Evolutionary conservation across 768 basidiomycete genomes (phyloP), one percentile per base, ranked within the genome.

Genomic region (Xanthoconium stramineum): DNA sequence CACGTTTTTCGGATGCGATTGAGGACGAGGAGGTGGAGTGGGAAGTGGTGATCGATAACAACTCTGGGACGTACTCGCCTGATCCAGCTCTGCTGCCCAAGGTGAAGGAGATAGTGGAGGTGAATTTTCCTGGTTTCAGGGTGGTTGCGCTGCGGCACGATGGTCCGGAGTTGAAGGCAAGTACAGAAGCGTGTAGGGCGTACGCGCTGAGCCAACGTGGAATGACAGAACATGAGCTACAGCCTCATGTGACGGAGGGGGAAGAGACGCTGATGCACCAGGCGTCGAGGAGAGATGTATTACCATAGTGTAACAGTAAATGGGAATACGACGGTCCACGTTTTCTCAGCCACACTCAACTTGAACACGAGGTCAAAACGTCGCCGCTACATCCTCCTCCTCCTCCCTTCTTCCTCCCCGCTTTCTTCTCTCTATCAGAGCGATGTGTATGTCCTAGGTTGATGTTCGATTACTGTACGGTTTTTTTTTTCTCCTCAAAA

Each of bases 21-120:
- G 65, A 71, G 2, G 88, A 89, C 60, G 76, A 75, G 5, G 74
- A 80, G 6, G 83, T 86, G 43, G 68, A 74, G 33, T 94, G 91
- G 88, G 89, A 94, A 69, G 69, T 94, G 33, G 85, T 92, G 59
- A 82, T 94, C 64, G 91, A 94, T 69, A 94, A 94, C 64, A 88
- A 89, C 65, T 86, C 83, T 61, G 91, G 91, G 47, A 94, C 91
- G 50, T 93, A 94, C 67, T 80, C 89, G 33, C 91, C 92, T 1
- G 83, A 90, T 65, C 76, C 78, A 51, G 69, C 62, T 51, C 64
- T 92, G 60, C 72, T 94, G 3, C 85, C 86, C 0, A 67, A 76
- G 42, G 69, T 92, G 54, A 80, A 82, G 65, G 76, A 74, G 59
- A 74, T 89, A 29, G 66, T 94, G 49, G 84, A 89, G 71, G 78